Evolutionary conservation across 345 rosid genomes (phyloP).

Genomic region (Pistacia vera): DNA sequence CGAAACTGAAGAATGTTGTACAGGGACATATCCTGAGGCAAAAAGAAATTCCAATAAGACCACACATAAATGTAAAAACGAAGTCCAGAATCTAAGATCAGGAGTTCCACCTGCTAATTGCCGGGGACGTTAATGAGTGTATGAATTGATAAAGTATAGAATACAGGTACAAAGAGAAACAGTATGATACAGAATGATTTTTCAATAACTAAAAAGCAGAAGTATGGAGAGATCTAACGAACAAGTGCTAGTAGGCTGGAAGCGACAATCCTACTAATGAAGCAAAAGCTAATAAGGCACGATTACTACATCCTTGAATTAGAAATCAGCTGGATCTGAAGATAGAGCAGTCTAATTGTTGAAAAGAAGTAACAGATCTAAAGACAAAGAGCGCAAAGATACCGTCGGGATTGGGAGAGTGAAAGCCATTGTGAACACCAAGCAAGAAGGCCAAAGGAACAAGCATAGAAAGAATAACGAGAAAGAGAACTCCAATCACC

Average conservation of each 20-base stretch:
- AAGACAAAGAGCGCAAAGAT: conserved; percentile 6
- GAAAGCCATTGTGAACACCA: conserved; percentile 83
- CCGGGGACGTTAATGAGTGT: not conserved
- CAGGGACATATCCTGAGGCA: conserved; percentile 53
- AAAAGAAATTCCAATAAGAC: conserved; percentile 3
- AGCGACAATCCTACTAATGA: not conserved
- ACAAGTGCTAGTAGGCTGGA: conserved; percentile 1
- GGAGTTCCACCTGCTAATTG: not conserved
- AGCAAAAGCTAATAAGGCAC: no score
- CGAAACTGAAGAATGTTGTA: conserved; percentile 41
- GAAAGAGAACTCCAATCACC: conserved; percentile 74
- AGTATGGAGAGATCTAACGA: not conserved
- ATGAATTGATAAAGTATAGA: no score
- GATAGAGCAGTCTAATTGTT: conserved; percentile 8
- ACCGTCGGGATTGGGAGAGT: conserved; percentile 50
- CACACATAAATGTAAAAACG: not conserved
- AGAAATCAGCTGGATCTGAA: not conserved
- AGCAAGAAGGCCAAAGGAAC: conserved; percentile 91
- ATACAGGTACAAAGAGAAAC: no score
- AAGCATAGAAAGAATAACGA: conserved; percentile 88
- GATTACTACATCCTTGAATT: not conserved
- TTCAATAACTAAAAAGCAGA: no score
- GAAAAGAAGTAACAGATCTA: conserved; percentile 4
- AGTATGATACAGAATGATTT: no score
- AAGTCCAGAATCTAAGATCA: conserved; percentile 3